These are phyloP conservation scores for Aspergillus transmontanensis DNA, from an alignment of 2,329 filamentous ascomycete genomes.

Conservation along the genomic window DNA sequence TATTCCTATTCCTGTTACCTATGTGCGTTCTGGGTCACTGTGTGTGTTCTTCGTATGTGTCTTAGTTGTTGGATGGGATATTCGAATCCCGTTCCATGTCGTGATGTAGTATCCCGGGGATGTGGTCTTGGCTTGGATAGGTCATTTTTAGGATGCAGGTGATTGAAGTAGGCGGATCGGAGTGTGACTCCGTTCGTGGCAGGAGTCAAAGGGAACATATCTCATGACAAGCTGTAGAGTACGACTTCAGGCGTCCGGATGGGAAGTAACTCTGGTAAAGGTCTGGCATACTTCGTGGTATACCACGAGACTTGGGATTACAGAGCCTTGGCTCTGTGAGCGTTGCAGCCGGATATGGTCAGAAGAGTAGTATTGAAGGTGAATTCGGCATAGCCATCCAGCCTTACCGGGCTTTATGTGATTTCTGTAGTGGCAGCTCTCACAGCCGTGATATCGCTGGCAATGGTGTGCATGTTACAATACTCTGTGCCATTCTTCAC, in stretches of 20 bases:
- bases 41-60: neutral
- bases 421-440: too few relatives aligned
- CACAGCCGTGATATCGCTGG: too few relatives aligned
- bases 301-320: neutral
- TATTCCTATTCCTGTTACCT: too few relatives aligned
- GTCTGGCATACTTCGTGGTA: neutral
- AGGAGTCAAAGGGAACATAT: neutral
- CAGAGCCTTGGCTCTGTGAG: too few relatives aligned
- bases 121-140: neutral
- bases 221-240: neutral
- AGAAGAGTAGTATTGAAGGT: too few relatives aligned
- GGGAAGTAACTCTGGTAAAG: neutral
- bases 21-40: neutral
- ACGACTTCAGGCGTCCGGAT: rapidly evolving
- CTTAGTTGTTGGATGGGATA: neutral
- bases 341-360: too few relatives aligned
- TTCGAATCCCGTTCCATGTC: neutral
- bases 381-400: too few relatives aligned
- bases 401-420: too few relatives aligned
- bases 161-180: too few relatives aligned
- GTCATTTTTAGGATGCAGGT: neutral
- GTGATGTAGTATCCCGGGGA: neutral
- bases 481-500: too few relatives aligned
- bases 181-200: too few relatives aligned
- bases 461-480: too few relatives aligned